Base-by-base conservation (phyloP, 257 asterid genomes). In the Lavandula angustifolia region DNA sequence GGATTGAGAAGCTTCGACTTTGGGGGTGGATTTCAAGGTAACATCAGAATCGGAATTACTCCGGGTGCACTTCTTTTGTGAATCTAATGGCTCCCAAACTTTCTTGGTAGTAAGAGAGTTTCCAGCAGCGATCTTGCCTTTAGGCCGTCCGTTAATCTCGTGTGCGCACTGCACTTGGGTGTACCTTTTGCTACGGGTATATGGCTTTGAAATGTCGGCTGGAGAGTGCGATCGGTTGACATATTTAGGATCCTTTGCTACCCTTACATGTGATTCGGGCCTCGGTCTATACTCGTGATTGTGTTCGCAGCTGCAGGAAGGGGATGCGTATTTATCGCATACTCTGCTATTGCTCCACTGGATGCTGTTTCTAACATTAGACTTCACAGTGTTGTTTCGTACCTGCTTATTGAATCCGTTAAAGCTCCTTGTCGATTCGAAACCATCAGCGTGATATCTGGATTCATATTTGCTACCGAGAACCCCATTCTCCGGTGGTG, bases 1-100 rank as follows among this genome's bases (percentile, higher is more conserved):
- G 35, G 80, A 77, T 76, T 79, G 86, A 27, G 73, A 70, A 63
- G 75, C 80, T 74, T 81, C 94, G 52, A 73, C 74, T 72, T 80
- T 82, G 55, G 76, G 69, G 31, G 72, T 62, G 67, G 81, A 77
- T 80, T 81, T 85, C 76, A 75, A 72, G 69, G 92, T 89, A 67
- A 84, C 78, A 71, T 85, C 95, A 66, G 82, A 70, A 73, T 89
- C 94, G 4, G 87, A 83, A 76, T 84, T 80, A 79, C 96, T 84
- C 33, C 87, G 78, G 32, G 73, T 54, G 66, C 79, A 83, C 77
- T 85, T 85, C 85, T 86, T 92, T 57, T 77, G 90, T 27, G 88
- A 81, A 74, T 87, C 96, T 82, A 85, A 72, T 59, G 99, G 99
- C 78, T 94, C 99, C 99, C 99, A 94, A 55, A 87, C 95, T 81